Evolutionary conservation across 805 yeast species (phyloP), one percentile per base, ranked within the genome.

Genomic region (Candida chauliodis): DNA sequence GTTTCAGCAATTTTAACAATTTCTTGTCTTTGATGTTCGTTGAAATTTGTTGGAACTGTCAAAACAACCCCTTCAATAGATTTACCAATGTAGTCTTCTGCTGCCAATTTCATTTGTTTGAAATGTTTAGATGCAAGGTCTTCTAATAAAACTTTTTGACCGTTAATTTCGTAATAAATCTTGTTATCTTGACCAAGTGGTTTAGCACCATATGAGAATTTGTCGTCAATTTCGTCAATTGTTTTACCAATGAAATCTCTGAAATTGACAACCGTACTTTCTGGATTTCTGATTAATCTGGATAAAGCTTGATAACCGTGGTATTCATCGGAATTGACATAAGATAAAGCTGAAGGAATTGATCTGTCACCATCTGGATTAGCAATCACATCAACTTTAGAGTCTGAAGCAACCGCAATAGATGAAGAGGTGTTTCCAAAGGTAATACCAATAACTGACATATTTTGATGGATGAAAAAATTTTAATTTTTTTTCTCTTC

Each of bases 311-410:
- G 98, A 43, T 88, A 84, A 44, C 99, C 99, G 59, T 93, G 97
- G 69, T 87, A 93, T 71, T 93, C 98, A 61, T 93, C 98, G 40
- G 76, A 83, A 44, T 95, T 96, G 42, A 89, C 89, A 61, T 90
- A 93, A 14, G 97, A 80, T 45, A 93, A 75, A 43, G 85, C 84
- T 20, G 98, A 84, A 45, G 98, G 95, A 59, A 93, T 93, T 44
- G 91, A 77, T 71, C 98, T 87, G 69, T 93, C 98, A 64, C 99
- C 99, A 59, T 93, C 99, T 51, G 95, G 96, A 79, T 93, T 91
- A 51, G 99, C 99, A 62, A 93, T 91, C 50, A 93, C 95, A 59
- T 93, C 97, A 47, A 88, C 93, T 61, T 84, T 85, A 46, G 96
- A 97, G 56, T 91, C 97, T 45, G 75, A 68, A 50, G 90, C 84